phyloP scores from a whole-genome alignment of 2,329 filamentous ascomycete species.

The Botrytis fragariae region DNA sequence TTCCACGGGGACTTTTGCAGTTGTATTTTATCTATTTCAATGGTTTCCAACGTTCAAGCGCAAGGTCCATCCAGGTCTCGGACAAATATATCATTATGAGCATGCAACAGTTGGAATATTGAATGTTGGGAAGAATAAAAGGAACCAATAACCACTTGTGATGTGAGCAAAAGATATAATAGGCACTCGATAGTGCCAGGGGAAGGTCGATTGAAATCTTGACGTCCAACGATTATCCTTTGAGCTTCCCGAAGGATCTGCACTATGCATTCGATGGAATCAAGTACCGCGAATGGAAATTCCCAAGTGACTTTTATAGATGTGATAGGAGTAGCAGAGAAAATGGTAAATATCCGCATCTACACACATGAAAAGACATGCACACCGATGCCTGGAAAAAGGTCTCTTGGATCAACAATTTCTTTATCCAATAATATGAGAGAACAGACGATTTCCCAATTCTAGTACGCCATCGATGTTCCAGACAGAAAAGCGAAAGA shows the following conservation, averaged over 20 bases:
- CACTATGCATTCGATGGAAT: not conserved
- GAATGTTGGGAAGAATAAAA: not conserved
- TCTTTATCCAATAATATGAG: not conserved
- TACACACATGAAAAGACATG: not conserved
- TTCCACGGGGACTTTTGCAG: not conserved
- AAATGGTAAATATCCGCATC: not conserved
- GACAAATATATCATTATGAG: not conserved
- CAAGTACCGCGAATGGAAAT: conserved; percentile 29
- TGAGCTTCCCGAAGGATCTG: conserved; percentile 13
- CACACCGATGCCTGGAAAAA: not conserved
- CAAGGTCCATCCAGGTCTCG: conserved; percentile 6
- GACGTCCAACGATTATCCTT: conserved; percentile 13
- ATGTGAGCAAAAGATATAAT: not conserved
- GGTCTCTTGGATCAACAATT: not conserved
- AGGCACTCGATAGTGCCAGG: not conserved
- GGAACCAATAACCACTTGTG: not conserved
- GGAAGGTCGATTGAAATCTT: conserved; percentile 1
- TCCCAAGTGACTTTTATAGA: conserved; percentile 24
- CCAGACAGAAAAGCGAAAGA: not conserved
- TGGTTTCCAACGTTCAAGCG: conserved; percentile 1
- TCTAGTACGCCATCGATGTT: conserved; percentile 8
- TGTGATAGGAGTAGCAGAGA: conserved; percentile 28
- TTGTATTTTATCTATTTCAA: not conserved
- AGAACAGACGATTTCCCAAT: not conserved
- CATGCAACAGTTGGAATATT: not conserved